Conservation (phyloP, 345 rosid genomes). For the Corchorus capsularis region DNA sequence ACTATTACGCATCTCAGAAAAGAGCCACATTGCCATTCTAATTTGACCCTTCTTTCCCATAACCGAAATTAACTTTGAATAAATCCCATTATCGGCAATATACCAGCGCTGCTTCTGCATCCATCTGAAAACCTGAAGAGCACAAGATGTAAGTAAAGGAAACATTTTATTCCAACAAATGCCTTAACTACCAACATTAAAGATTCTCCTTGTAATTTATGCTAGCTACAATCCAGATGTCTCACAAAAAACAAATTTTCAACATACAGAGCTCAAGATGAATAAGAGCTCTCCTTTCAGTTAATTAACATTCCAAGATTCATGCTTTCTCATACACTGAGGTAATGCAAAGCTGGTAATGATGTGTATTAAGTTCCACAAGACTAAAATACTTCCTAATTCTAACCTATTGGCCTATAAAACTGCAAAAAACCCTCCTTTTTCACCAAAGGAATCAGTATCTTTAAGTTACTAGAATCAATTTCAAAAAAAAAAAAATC, state of each 20-base stretch:
- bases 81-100: slow-evolving; percentile 64
- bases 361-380: slow-evolving; percentile 1
- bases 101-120: no score
- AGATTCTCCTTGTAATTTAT: background rate
- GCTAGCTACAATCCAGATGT: background rate
- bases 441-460: background rate
- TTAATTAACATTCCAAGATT: no score
- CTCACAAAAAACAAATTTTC: background rate
- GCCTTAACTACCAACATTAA: background rate
- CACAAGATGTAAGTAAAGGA: no score
- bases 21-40: slow-evolving; percentile 97
- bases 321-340: background rate
- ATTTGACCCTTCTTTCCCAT: slow-evolving; percentile 93
- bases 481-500: background rate
- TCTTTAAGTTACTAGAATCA: no score
- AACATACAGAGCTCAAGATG: background rate
- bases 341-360: background rate
- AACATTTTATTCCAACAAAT: background rate
- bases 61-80: slow-evolving; percentile 75
- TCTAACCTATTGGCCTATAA: background rate
- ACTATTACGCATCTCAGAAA: slow-evolving; percentile 92
- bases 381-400: background rate
- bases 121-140: no score
- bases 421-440: background rate
- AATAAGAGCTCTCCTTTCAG: background rate